Conservation (phyloP, 805 yeast species). For the Priceomyces haplophilus region DNA sequence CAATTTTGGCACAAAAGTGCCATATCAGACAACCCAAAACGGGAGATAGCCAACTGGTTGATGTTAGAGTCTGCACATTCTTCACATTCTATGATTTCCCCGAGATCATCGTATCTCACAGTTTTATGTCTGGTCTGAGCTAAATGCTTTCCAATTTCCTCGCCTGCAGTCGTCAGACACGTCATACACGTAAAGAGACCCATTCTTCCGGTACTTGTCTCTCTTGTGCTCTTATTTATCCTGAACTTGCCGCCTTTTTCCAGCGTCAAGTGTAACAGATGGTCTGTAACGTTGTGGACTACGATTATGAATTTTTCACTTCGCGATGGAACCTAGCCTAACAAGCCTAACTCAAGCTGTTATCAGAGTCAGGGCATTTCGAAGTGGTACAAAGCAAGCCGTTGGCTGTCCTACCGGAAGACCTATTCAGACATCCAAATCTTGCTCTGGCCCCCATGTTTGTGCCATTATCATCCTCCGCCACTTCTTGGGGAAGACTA, state of each 20-base stretch:
- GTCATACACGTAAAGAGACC: conserved; percentile 42
- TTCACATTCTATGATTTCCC: conserved; percentile 51
- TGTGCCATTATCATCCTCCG: too few relatives aligned
- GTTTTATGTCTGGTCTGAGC: conserved; percentile 53
- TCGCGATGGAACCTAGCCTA: neutral
- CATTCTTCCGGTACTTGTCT: conserved; percentile 4
- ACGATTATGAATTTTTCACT: neutral
- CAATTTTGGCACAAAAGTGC: conserved; percentile 48
- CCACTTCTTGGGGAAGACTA: too few relatives aligned
- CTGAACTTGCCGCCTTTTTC: neutral
- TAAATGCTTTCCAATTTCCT: conserved; percentile 50
- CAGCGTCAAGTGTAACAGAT: neutral
- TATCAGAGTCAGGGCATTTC: too few relatives aligned
- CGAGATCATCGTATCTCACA: conserved; percentile 29
- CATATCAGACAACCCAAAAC: conserved; percentile 58
- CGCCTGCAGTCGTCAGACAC: conserved; percentile 37
- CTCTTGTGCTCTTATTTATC: neutral
- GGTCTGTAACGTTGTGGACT: neutral
- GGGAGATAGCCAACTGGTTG: conserved; percentile 48
- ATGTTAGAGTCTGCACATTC: conserved; percentile 53
- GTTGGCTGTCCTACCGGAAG: too few relatives aligned
- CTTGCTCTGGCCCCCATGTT: too few relatives aligned
- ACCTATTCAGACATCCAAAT: too few relatives aligned
- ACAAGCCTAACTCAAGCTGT: neutral
- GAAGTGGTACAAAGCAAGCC: too few relatives aligned